Evolutionary conservation across 1,284 basidiomycete species (phyloP).

Genomic region (Schizopora paradoxa): DNA sequence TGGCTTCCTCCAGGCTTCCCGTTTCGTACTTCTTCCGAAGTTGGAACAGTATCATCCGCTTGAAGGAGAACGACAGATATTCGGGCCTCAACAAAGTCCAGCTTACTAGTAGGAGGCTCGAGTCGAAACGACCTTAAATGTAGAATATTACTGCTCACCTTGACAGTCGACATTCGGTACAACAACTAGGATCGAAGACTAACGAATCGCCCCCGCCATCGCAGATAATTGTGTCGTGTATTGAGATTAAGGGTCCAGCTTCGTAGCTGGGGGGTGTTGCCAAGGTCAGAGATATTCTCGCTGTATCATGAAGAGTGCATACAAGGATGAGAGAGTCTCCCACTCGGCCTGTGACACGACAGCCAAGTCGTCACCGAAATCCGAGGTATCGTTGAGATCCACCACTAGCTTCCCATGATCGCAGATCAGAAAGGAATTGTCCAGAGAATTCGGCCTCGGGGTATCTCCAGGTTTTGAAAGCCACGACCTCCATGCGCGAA

Average conservation of each 20-base stretch:
- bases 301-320: slow-evolving; percentile 26
- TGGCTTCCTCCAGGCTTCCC: too few relatives aligned
- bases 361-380: slow-evolving; percentile 48
- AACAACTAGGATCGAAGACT: slow-evolving; percentile 48
- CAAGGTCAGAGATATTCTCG: slow-evolving; percentile 10
- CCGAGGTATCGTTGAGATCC: slow-evolving; percentile 56
- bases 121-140: background rate
- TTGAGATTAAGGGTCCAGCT: slow-evolving; percentile 48
- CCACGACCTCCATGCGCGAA: slow-evolving; percentile 67
- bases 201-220: slow-evolving; percentile 31
- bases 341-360: slow-evolving; percentile 60
- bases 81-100: slow-evolving; percentile 22
- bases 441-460: slow-evolving; percentile 52
- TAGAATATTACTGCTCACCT: slow-evolving; percentile 38
- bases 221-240: slow-evolving; percentile 36
- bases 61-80: slow-evolving; percentile 11
- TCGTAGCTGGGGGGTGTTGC: slow-evolving; percentile 43
- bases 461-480: slow-evolving; percentile 49
- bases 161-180: slow-evolving; percentile 53
- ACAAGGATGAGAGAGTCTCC: slow-evolving; percentile 53
- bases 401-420: slow-evolving; percentile 57
- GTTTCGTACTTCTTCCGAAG: background rate
- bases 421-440: slow-evolving; percentile 62
- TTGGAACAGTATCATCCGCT: slow-evolving; percentile 2
- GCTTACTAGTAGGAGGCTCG: slow-evolving; percentile 23